Evolutionary conservation across 371 early-diverging fungal genomes (phyloP).

Genomic region (Mortierella sp.): DNA sequence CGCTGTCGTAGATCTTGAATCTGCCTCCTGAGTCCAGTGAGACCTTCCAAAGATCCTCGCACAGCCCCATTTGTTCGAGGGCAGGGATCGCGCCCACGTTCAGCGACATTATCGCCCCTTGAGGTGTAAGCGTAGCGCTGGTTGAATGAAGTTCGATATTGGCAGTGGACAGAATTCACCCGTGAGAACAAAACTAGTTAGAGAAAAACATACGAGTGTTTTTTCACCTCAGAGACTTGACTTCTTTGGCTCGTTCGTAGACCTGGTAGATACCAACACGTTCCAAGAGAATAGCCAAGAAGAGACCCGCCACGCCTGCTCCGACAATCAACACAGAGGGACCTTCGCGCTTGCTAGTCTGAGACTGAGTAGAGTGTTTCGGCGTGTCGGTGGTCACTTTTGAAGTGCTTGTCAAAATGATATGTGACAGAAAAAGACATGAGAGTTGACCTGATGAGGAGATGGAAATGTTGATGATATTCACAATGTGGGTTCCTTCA

Average conservation of each 20-base stretch:
- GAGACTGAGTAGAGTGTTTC: background rate
- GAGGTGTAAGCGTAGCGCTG: background rate
- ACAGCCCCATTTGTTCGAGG: slow-evolving; percentile 3
- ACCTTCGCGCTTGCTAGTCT: background rate
- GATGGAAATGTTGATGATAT: background rate
- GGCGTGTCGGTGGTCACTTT: background rate
- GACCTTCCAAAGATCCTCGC: background rate
- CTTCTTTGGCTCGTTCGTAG: background rate
- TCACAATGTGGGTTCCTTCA: background rate
- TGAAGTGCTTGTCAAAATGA: background rate
- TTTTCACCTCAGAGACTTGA: background rate
- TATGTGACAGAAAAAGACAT: background rate
- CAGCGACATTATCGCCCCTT: background rate
- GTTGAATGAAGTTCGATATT: background rate
- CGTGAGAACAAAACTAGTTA: background rate
- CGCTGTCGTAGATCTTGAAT: background rate
- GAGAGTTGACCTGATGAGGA: background rate
- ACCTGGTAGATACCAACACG: background rate
- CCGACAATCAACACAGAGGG: background rate
- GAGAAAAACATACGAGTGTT: background rate
- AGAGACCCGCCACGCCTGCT: background rate
- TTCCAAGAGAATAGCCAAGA: slow-evolving; percentile 3
- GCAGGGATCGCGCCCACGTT: background rate
- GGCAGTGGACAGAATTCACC: too few species aligned
- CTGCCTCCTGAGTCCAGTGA: background rate